These are phyloP conservation scores for Saccharomyces hybrid DNA, from an alignment of 1,139 yeast species.

Conservation along the genomic window DNA sequence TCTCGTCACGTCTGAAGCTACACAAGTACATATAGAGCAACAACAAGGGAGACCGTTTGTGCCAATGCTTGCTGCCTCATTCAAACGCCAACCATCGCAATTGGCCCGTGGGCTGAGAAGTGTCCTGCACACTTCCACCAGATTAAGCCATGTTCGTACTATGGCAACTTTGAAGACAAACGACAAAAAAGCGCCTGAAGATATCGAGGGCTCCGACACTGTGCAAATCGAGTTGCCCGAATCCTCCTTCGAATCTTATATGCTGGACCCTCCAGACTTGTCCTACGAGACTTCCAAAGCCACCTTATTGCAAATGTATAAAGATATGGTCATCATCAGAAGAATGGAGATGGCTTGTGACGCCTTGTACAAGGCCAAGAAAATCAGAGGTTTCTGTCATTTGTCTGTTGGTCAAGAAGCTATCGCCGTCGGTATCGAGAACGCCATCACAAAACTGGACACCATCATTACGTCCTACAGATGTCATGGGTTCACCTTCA, in stretches of 20 bases:
- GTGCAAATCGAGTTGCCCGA: constrained; percentile 57
- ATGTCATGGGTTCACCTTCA: constrained; percentile 96
- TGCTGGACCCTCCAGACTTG: constrained; percentile 69
- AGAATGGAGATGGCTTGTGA: constrained; percentile 99
- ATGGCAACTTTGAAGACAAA: constrained; percentile 29
- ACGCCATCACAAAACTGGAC: constrained; percentile 79
- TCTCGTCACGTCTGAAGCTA: not conserved
- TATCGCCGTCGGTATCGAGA: constrained; percentile 95
- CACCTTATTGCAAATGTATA: constrained; percentile 83
- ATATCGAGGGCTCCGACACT: constrained; percentile 1
- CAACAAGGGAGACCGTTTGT: not conserved
- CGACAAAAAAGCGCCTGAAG: not conserved
- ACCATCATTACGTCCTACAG: constrained; percentile 93
- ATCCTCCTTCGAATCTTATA: constrained; percentile 76
- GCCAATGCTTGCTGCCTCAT: not conserved
- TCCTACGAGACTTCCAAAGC: constrained; percentile 73
- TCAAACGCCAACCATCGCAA: not conserved
- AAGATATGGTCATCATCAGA: constrained; percentile 89
- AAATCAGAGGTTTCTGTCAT: constrained; percentile 98
- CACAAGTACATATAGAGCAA: not conserved
- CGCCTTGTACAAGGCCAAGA: constrained; percentile 95
- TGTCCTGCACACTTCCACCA: not conserved
- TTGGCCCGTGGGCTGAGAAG: not conserved
- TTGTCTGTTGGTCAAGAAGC: constrained; percentile 99
- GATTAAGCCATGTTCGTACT: constrained; percentile 20